These are phyloP conservation scores for Candida chilensis DNA, from an alignment of 805 yeast genomes.

Conservation along the genomic window DNA sequence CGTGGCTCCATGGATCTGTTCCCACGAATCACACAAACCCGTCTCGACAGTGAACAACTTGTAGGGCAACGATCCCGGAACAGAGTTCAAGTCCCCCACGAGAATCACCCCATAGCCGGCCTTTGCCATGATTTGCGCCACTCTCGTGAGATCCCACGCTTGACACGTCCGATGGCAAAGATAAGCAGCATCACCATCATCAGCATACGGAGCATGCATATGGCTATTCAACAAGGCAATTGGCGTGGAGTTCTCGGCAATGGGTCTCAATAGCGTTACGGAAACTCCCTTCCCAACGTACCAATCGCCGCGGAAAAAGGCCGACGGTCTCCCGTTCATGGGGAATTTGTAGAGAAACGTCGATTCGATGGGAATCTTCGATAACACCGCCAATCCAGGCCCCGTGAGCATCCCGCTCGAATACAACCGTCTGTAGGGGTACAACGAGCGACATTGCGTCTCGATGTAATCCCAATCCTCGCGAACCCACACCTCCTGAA, in stretches of 20 bases:
- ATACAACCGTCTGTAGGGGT: slow-evolving; percentile 63
- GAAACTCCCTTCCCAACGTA: slow-evolving; percentile 89
- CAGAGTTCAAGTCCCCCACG: slow-evolving; percentile 89
- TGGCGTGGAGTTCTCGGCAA: slow-evolving; percentile 34
- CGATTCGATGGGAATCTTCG: slow-evolving; percentile 74
- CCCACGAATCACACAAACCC: slow-evolving; percentile 78
- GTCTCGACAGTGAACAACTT: slow-evolving; percentile 63
- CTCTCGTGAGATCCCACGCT: slow-evolving; percentile 87
- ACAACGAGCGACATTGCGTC: slow-evolving; percentile 28
- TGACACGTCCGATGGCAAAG: slow-evolving; percentile 87
- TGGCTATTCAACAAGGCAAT: slow-evolving; percentile 85
- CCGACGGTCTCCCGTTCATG: slow-evolving; percentile 89
- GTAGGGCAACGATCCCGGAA: slow-evolving; percentile 81
- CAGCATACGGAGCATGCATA: slow-evolving; percentile 94
- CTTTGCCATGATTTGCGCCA: slow-evolving; percentile 48
- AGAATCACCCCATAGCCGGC: slow-evolving; percentile 83
- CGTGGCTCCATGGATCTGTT: slow-evolving; percentile 43
- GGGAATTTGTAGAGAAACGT: slow-evolving; percentile 82
- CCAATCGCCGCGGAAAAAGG: slow-evolving; percentile 95
- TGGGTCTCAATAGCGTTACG: slow-evolving; percentile 52
- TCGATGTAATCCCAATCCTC: slow-evolving; percentile 72
- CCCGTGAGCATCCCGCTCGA: slow-evolving; percentile 84
- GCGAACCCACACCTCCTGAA: slow-evolving; percentile 92
- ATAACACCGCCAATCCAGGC: slow-evolving; percentile 83
- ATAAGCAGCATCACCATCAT: slow-evolving; percentile 80